phyloP scores from a whole-genome alignment of 768 basidiomycete genomes.

The Amanita muscaria region DNA sequence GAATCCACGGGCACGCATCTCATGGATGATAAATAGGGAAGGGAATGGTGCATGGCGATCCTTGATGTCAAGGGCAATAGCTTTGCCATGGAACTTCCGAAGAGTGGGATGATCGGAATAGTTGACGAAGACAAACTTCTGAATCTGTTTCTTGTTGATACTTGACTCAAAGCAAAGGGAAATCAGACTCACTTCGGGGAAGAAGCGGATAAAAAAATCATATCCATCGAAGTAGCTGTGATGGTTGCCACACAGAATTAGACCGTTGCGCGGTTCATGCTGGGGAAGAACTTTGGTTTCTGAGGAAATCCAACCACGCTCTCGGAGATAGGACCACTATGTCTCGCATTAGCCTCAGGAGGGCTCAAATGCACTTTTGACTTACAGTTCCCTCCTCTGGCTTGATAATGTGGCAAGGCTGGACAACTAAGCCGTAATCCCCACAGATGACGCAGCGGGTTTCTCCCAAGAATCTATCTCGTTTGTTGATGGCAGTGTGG shows the following conservation, averaged over 20 bases:
- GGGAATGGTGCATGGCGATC: conserved; percentile 17
- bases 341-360: background rate
- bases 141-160: conserved; percentile 13
- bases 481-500: background rate
- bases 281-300: background rate
- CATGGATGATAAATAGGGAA: conserved; percentile 25
- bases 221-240: background rate
- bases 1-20: conserved; percentile 26
- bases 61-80: conserved; percentile 20
- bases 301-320: background rate
- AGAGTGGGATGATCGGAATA: conserved; percentile 13
- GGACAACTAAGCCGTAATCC: background rate
- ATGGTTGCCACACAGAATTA: background rate
- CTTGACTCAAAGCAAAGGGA: background rate
- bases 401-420: background rate
- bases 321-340: background rate
- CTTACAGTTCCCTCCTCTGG: background rate
- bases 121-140: conserved; percentile 24
- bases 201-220: no score
- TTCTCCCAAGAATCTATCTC: background rate
- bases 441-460: conserved; percentile 1
- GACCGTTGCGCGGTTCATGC: background rate
- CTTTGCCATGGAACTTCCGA: conserved; percentile 24
- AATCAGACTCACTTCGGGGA: background rate
- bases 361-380: no score